Conservation (phyloP, 345 rosid species). For the Linum lewisii region DNA sequence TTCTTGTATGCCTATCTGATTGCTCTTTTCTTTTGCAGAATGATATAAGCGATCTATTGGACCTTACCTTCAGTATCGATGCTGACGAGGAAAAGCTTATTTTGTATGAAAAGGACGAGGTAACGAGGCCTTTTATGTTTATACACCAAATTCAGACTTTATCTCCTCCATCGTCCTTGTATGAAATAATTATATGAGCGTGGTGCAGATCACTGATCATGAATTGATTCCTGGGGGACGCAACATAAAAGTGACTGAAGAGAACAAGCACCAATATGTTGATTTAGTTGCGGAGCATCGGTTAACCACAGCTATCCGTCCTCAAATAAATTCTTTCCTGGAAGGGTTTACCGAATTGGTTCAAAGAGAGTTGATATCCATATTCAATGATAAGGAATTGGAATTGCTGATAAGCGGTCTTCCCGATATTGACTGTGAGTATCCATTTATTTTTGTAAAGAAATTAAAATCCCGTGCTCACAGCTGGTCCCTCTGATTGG, state of each 20-base stretch:
- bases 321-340: slow-evolving; percentile 86
- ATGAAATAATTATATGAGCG: slow-evolving; percentile 7
- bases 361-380: slow-evolving; percentile 64
- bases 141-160: neutral
- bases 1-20: slow-evolving; percentile 1
- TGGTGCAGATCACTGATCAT: slow-evolving; percentile 78
- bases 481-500: neutral
- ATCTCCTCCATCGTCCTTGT: neutral
- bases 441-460: neutral
- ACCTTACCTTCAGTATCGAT: slow-evolving; percentile 90
- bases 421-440: slow-evolving; percentile 92
- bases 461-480: too few species aligned
- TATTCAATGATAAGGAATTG: slow-evolving; percentile 87
- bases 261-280: slow-evolving; percentile 85
- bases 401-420: slow-evolving; percentile 91
- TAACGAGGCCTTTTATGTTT: slow-evolving; percentile 14
- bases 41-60: slow-evolving; percentile 69
- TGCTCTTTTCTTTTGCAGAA: slow-evolving; percentile 40
- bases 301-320: slow-evolving; percentile 92
- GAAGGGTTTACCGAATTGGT: slow-evolving; percentile 85
- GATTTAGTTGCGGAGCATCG: slow-evolving; percentile 88
- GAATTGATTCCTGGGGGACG: slow-evolving; percentile 90
- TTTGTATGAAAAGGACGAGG: slow-evolving; percentile 74
- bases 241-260: slow-evolving; percentile 86
- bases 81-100: slow-evolving; percentile 96